Base-by-base conservation (phyloP, 192 early-diverging fungal genomes). In the Allomyces arbusculus region DNA sequence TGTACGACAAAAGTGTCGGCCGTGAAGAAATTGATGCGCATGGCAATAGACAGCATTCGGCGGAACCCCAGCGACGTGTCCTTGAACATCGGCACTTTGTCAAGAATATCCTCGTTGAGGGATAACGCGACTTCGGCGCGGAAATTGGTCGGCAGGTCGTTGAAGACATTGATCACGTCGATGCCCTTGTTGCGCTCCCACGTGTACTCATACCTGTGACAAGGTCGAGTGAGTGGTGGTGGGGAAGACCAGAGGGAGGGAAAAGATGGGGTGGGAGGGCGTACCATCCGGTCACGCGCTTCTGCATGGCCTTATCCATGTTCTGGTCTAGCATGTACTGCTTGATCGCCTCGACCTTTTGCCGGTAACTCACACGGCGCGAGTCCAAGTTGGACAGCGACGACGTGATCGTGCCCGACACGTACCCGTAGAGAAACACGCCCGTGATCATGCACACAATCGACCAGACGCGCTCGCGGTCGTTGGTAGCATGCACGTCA, bases 171-270 rank as follows among this genome's bases (percentile, higher is more conserved):
- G 28, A 72, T 68, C 23, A 76, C 76, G 61, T 78, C 78, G 44
- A 80, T 78, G 62, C 78, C 78, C 64, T 73, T 75, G 73, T 80
- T 80, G 62, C 78, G 58, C 61, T 78, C 78, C 78, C 78, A 80
- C 61, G 78, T 75, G 65, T 80, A 80, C 67, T 80, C 78, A 8
- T 40, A 40, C 33, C 33, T 40, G 7, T 40, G 7, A 3, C 0
- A 8, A 8, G 4, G 26, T 4, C 33, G 33, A 40, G 33, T 40
- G 33, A 40, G 33, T 7, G 7, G 33, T 8, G 7, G 33, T 4
- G 26, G 26, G 26, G n/a, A n/a, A n/a, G 26, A 28, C 26, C 26
- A 8, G 33, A 40, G 33, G 4, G 33, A 8, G 33, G 7, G 8
- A 0, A 40, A 4, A 28, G 26, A 28, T 1, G 4, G 4, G 26